Evolutionary conservation across 2,329 filamentous ascomycete genomes (phyloP).

Genomic region (Aspergillus felis): DNA sequence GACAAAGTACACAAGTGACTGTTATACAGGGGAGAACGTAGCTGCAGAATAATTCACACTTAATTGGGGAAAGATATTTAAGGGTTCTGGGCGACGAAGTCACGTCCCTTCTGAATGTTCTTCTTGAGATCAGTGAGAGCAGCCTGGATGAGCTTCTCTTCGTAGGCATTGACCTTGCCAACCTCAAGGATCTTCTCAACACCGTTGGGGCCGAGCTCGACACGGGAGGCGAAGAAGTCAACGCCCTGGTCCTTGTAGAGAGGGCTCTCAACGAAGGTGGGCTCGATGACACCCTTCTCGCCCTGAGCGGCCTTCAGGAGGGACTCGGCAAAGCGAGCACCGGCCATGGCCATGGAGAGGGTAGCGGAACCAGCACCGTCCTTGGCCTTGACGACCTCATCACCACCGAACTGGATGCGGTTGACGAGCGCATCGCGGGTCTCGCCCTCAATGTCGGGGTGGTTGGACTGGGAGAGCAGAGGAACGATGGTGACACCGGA

Average conservation of each 20-base stretch:
- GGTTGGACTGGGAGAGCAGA: conserved; percentile 88
- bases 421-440: conserved; percentile 73
- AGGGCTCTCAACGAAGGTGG: conserved; percentile 93
- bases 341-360: conserved; percentile 98
- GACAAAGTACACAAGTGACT: conserved; percentile 14
- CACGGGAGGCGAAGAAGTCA: conserved; percentile 92
- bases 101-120: conserved; percentile 85
- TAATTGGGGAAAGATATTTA: conserved; percentile 29
- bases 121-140: conserved; percentile 63
- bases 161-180: conserved; percentile 76
- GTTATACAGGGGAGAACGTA: conserved; percentile 27
- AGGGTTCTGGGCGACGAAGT: conserved; percentile 60
- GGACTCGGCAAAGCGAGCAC: conserved; percentile 79
- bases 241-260: conserved; percentile 98
- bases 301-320: conserved; percentile 89
- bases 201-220: conserved; percentile 94
- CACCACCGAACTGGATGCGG: conserved; percentile 97
- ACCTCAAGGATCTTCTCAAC: conserved; percentile 89
- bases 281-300: conserved; percentile 92
- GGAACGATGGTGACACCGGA: conserved; percentile 97
- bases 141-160: conserved; percentile 86
- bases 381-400: conserved; percentile 99
- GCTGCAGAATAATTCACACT: conserved; percentile 11
- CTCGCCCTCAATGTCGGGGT: conserved; percentile 77
- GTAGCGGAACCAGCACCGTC: conserved; percentile 95